Evolutionary conservation across 345 rosid species (phyloP).

Genomic region (Eucalyptus dawsonii): DNA sequence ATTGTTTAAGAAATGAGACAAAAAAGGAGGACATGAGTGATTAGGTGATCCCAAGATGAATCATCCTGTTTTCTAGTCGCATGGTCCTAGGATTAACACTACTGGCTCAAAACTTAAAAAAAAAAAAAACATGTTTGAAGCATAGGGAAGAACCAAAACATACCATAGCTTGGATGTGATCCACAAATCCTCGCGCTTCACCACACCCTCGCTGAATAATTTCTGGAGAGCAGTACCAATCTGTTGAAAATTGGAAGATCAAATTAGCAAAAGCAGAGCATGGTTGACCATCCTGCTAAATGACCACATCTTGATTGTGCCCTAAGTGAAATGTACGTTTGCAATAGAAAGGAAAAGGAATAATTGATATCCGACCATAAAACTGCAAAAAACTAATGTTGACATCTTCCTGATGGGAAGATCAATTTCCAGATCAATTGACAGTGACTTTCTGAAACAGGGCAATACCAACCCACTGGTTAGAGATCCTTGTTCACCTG

Average conservation of each 20-base stretch:
- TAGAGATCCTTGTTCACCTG: not conserved
- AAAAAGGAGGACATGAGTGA: not conserved
- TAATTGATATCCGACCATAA: not conserved
- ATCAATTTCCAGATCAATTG: not conserved
- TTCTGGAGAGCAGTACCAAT: conserved; percentile 50
- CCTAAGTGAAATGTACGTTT: not conserved
- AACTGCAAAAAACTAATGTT: not conserved
- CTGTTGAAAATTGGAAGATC: conserved; percentile 15
- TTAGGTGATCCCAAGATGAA: not conserved
- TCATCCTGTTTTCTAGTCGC: not conserved
- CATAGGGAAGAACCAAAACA: not conserved
- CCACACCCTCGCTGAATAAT: conserved; percentile 62
- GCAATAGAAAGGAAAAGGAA: not conserved
- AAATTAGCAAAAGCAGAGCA: not conserved
- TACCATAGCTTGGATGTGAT: conserved; percentile 79
- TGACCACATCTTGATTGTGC: not conserved
- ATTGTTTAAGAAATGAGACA: not conserved
- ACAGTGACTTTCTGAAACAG: too few relatives aligned
- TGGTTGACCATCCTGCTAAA: not conserved
- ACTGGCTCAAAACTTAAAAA: not conserved
- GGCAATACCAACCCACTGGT: too few relatives aligned
- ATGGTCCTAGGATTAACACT: not conserved
- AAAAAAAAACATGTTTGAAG: not conserved
- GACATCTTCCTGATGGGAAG: not conserved
- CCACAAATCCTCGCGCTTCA: conserved; percentile 60